phyloP scores from a whole-genome alignment of 768 basidiomycete genomes.

The Amanita molliuscula region DNA sequence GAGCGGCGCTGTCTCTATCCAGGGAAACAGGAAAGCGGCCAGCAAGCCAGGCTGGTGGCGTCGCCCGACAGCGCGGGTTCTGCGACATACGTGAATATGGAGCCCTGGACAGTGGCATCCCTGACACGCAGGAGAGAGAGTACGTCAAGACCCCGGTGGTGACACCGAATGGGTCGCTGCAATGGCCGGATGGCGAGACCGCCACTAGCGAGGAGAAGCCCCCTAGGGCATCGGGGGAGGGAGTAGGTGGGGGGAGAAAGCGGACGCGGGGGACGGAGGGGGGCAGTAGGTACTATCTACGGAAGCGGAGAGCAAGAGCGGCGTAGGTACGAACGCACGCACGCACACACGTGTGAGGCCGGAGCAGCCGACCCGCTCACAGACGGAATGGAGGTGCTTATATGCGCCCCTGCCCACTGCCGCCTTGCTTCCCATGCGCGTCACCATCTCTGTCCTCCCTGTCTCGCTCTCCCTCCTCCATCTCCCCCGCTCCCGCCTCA shows the following conservation, averaged over 20 bases:
- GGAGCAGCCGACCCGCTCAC: not conserved
- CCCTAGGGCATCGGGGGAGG: no score
- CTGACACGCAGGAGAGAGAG: conserved; percentile 15
- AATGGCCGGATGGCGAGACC: conserved; percentile 24
- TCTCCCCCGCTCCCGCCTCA: conserved; percentile 60
- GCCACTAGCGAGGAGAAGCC: conserved; percentile 19
- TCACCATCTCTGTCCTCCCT: conserved; percentile 64
- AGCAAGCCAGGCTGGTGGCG: conserved; percentile 21
- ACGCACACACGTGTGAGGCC: not conserved
- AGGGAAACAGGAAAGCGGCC: conserved; percentile 17
- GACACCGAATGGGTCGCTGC: conserved; percentile 46
- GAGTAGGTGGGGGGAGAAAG: no score
- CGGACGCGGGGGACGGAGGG: no score
- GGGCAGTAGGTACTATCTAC: conserved; percentile 21
- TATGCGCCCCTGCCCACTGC: not conserved
- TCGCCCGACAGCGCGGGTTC: conserved; percentile 15
- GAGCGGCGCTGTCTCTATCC: not conserved
- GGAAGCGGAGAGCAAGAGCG: conserved; percentile 18
- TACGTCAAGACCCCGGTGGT: conserved; percentile 41
- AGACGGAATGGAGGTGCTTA: not conserved
- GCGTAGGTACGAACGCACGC: conserved; percentile 3
- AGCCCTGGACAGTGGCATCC: conserved; percentile 5
- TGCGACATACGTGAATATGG: conserved; percentile 16
- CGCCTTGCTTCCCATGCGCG: conserved; percentile 21
- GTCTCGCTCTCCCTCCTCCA: conserved; percentile 64